Conservation (phyloP, 2,329 filamentous ascomycete genomes). For the Ceratocystis lukuohia region DNA sequence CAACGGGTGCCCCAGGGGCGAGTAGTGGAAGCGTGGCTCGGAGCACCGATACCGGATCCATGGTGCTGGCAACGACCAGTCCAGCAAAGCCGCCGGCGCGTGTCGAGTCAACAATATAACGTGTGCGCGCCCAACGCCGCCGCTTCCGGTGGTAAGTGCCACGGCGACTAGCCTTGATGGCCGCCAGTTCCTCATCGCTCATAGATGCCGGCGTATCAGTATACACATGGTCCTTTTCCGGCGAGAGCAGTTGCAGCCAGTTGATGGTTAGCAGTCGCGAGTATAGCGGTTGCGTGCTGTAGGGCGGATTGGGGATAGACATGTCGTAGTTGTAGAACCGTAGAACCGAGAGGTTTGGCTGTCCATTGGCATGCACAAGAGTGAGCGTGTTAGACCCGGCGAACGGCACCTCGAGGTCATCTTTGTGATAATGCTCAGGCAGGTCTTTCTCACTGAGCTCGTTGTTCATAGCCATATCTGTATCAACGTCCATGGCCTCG, state of each 20-base stretch:
- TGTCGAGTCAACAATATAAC: conserved; percentile 59
- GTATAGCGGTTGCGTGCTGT: conserved; percentile 62
- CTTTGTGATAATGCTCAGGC: conserved; percentile 23
- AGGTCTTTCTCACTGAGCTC: neutral
- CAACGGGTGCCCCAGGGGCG: conserved; percentile 67
- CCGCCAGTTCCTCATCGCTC: conserved; percentile 46
- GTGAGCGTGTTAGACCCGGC: conserved; percentile 64
- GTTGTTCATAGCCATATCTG: neutral
- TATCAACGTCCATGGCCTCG: conserved; percentile 8
- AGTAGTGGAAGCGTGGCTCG: conserved; percentile 66
- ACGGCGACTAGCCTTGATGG: conserved; percentile 69
- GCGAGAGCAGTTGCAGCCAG: conserved; percentile 82
- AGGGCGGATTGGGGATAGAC: conserved; percentile 43
- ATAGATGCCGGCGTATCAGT: conserved; percentile 47
- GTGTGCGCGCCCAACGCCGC: conserved; percentile 62
- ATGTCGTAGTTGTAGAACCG: conserved; percentile 82
- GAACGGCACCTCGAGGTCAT: conserved; percentile 51
- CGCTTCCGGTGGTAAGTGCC: conserved; percentile 83
- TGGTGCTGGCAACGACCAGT: conserved; percentile 65
- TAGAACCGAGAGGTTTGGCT: conserved; percentile 76
- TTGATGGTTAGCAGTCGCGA: conserved; percentile 71
- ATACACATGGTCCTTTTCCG: conserved; percentile 62
- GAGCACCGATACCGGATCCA: conserved; percentile 68
- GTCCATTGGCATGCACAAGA: conserved; percentile 64
- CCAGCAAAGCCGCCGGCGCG: conserved; percentile 68